Evolutionary conservation across 1,139 yeast genomes (phyloP).

Genomic region (Diutina catenulata): DNA sequence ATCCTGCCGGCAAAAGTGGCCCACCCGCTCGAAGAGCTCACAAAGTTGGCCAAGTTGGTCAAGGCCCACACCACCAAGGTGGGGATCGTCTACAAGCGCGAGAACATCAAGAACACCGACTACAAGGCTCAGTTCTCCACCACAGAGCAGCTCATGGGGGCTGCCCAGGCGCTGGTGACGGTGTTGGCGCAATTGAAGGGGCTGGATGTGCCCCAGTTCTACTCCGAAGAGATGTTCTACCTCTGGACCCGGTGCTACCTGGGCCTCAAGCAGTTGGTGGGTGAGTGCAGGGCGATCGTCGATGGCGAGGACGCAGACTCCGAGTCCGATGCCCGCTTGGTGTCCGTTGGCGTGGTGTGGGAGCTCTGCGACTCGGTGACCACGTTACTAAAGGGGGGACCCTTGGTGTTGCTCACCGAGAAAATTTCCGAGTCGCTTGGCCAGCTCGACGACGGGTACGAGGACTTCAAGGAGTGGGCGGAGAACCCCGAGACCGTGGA

Average conservation of each 20-base stretch:
- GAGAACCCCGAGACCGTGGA: conserved; percentile 40
- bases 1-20: conserved; percentile 9
- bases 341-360: conserved; percentile 59
- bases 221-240: conserved; percentile 25
- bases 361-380: conserved; percentile 38
- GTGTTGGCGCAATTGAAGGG: conserved; percentile 31
- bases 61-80: conserved; percentile 72
- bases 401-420: conserved; percentile 34
- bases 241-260: conserved; percentile 16
- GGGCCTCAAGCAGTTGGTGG: conserved; percentile 17
- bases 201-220: conserved; percentile 27
- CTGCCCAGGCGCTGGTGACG: conserved; percentile 17
- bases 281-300: conserved; percentile 6
- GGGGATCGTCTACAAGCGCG: conserved; percentile 65
- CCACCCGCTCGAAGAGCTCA: conserved; percentile 41
- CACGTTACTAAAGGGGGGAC: conserved; percentile 32
- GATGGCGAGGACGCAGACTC: not conserved
- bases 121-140: conserved; percentile 8
- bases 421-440: conserved; percentile 34
- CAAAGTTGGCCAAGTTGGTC: conserved; percentile 46
- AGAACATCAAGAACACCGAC: conserved; percentile 24
- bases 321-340: conserved; percentile 29
- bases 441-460: conserved; percentile 50
- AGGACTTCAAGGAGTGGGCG: conserved; percentile 57
- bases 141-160: not conserved